These are phyloP conservation scores for Mayamaea pseudoterrestris DNA, from an alignment of 108 stramenopile genomes.

Conservation along the genomic window DNA sequence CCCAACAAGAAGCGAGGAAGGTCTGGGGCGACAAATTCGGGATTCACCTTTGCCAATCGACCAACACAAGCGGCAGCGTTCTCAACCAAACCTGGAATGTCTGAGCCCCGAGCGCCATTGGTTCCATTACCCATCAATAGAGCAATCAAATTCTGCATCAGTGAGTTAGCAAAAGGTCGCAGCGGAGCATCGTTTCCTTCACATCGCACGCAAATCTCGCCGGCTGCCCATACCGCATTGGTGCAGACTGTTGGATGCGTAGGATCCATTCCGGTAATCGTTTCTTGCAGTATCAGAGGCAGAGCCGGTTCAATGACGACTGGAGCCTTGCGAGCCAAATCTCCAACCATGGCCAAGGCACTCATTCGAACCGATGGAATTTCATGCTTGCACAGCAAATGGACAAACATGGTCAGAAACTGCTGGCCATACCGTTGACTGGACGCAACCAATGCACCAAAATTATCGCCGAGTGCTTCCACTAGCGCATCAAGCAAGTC, in stretches of 20 bases:
- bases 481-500: slow-evolving; percentile 84
- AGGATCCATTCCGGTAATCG: slow-evolving; percentile 47
- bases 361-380: slow-evolving; percentile 76
- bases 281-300: slow-evolving; percentile 45
- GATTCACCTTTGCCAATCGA: slow-evolving; percentile 69
- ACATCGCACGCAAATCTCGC: slow-evolving; percentile 79
- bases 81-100: slow-evolving; percentile 65
- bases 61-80: slow-evolving; percentile 84
- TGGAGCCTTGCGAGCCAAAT: slow-evolving; percentile 76
- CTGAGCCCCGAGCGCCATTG: slow-evolving; percentile 15
- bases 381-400: slow-evolving; percentile 40
- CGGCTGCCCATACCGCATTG: slow-evolving; percentile 89
- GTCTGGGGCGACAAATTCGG: slow-evolving; percentile 71
- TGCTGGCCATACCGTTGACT: slow-evolving; percentile 50
- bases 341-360: slow-evolving; percentile 81
- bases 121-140: slow-evolving; percentile 71
- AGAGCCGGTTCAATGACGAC: slow-evolving; percentile 57
- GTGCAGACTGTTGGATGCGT: slow-evolving; percentile 56
- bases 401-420: slow-evolving; percentile 47
- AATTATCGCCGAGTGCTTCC: slow-evolving; percentile 77
- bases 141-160: slow-evolving; percentile 61
- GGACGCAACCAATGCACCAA: slow-evolving; percentile 54
- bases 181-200: slow-evolving; percentile 50
- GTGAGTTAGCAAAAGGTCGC: slow-evolving; percentile 35
- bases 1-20: slow-evolving; percentile 63